phyloP scores from a whole-genome alignment of 2,329 filamentous ascomycete species.

The Xylariales sp. region DNA sequence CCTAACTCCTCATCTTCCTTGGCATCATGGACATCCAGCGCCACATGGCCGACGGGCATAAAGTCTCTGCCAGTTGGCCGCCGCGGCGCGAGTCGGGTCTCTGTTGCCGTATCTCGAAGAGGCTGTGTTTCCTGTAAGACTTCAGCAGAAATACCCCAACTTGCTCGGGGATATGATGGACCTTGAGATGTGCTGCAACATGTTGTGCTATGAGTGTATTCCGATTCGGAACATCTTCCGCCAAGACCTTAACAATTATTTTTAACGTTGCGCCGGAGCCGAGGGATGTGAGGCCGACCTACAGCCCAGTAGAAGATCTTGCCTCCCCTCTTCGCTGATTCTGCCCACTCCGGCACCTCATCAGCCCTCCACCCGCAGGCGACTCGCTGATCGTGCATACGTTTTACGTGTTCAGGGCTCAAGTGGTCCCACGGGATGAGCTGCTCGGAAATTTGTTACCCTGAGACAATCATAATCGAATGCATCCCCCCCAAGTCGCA shows the following conservation, averaged over 20 bases:
- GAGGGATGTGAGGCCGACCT: constrained; percentile 34
- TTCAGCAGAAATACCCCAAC: constrained; percentile 17
- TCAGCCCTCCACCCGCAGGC: constrained; percentile 59
- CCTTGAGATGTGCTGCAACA: constrained; percentile 48
- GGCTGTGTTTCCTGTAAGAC: constrained; percentile 48
- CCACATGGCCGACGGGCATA: constrained; percentile 56
- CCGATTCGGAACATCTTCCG: constrained; percentile 47
- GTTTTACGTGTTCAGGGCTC: constrained; percentile 53
- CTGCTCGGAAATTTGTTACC: constrained; percentile 27
- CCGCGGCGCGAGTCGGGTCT: constrained; percentile 46
- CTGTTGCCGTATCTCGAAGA: constrained; percentile 52
- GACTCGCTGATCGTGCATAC: constrained; percentile 58
- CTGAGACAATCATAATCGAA: constrained; percentile 8
- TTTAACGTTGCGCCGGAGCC: constrained; percentile 27
- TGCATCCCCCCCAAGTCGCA: neutral
- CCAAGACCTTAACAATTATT: constrained; percentile 47
- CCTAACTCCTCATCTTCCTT: constrained; percentile 49
- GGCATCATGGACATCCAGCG: constrained; percentile 50
- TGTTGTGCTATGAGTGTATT: constrained; percentile 50
- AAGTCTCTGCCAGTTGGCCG: constrained; percentile 50
- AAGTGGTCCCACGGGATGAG: constrained; percentile 59
- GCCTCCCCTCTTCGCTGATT: constrained; percentile 50
- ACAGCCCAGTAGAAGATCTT: constrained; percentile 58
- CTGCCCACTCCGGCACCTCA: constrained; percentile 52
- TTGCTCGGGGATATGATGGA: constrained; percentile 34